Evolutionary conservation across 2,329 filamentous ascomycete species (phyloP), one percentile per base, ranked within the genome.

Genomic region (Eurotiales sp.): DNA sequence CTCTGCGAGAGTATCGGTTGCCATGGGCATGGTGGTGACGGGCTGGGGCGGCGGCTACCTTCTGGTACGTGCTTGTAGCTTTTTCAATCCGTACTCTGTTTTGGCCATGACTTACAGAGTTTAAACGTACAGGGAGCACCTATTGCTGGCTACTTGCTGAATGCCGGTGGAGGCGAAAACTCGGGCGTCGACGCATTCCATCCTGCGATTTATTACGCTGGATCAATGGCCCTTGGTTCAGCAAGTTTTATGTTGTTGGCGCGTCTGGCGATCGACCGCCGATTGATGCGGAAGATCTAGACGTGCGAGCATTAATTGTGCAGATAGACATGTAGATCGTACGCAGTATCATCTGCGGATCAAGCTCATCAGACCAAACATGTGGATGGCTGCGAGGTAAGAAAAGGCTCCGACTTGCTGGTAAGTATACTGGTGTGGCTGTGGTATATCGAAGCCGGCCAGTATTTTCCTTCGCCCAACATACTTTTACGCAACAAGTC

Each of bases 191-290:
- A 75, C 19, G 77, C 81, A 0, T 85, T 81, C 56, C 72, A 80
- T 15, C 80, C 81, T 0, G 81, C 82, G 1, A 85, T 85, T 64
- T 83, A 79, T 61, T 84, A 83, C 58, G 80, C 81, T 3, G 82
- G 81, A 1, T 75, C 73, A 1, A 68, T 82, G 61, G 74, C 77
- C 0, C 59, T 78, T 15, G 71, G 61, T 1, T 72, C 78, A 1
- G 72, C 75, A 6, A 58, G 64, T 2, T 63, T 78, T 29, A 70
- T 79, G 14, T 63, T 62, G 27, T 44, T 68, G 30, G 72, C 76
- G 42, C 70, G 77, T 8, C 58, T 79, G 41, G 73, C 70, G 50
- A 68, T 75, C 36, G 73, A 70, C 54, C 25, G 30, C 14, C 44
- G 34, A 45, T 21, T 49, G 10, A 53, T 27, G 19, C 51, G 30